Evolutionary conservation across 371 early-diverging fungal species (phyloP).

Genomic region (Quaeritorhiza haematococci): DNA sequence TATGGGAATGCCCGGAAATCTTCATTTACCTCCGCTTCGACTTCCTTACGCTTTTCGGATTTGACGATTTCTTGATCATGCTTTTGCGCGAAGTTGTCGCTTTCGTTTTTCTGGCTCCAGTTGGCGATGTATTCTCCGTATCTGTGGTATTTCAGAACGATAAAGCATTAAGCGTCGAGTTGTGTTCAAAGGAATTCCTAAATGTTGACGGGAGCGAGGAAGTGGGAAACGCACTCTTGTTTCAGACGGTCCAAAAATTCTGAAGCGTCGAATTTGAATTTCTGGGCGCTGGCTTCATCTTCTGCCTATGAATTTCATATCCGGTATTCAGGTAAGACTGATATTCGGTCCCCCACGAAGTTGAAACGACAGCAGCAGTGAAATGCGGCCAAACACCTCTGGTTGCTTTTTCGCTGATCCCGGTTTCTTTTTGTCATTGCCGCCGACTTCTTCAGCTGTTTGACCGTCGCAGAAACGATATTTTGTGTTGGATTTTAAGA

Average conservation of each 20-base stretch:
- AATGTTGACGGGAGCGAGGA: no score
- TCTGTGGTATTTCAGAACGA: constrained; percentile 11
- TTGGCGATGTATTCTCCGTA: constrained; percentile 19
- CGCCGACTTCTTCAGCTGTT: no score
- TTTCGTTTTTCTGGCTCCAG: constrained; percentile 47
- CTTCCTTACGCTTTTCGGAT: constrained; percentile 45
- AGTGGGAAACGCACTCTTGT: constrained; percentile 3
- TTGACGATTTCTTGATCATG: constrained; percentile 58
- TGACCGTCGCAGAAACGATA: no score
- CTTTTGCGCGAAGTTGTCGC: constrained; percentile 52
- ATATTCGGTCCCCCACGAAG: no score
- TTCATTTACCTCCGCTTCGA: constrained; percentile 49
- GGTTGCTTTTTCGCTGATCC: no score
- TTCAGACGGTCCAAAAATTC: constrained; percentile 23
- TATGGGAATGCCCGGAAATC: no score
- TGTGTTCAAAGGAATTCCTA: no score
- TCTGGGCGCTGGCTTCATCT: constrained; percentile 33
- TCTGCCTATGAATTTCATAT: constrained; percentile 10
- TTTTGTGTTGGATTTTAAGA: no score
- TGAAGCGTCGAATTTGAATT: constrained; percentile 41
- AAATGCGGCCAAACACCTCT: no score
- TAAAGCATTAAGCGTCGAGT: not conserved
- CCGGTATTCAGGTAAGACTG: no score
- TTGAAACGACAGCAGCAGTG: no score
- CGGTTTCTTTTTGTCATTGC: no score